Conservation (phyloP, 192 early-diverging fungal genomes). For the Obelidium mucronatum region DNA sequence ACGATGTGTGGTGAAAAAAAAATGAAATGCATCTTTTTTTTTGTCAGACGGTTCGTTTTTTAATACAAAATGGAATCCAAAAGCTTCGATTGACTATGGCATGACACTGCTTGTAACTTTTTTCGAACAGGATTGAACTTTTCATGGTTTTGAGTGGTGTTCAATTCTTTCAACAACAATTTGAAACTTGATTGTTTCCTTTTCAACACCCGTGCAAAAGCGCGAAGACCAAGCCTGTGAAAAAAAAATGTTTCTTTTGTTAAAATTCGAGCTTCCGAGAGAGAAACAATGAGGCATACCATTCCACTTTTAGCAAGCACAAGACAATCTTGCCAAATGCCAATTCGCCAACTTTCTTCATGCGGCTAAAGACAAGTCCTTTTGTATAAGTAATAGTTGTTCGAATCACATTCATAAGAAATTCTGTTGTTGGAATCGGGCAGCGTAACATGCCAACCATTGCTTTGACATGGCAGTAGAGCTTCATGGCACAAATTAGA, state of each 20-base stretch:
- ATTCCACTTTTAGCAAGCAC: slow-evolving; percentile 21
- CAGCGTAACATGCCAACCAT: not conserved
- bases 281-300: slow-evolving; percentile 16
- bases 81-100: slow-evolving; percentile 3
- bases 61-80: slow-evolving; percentile 31
- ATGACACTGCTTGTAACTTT: slow-evolving; percentile 2
- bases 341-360: not conserved
- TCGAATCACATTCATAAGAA: slow-evolving; percentile 41
- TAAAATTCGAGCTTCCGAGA: too few relatives aligned
- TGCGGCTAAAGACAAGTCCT: slow-evolving; percentile 37
- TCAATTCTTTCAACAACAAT: not conserved
- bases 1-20: slow-evolving; percentile 6
- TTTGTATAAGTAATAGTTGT: slow-evolving; percentile 39
- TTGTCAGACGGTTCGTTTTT: slow-evolving; percentile 11
- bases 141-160: not conserved
- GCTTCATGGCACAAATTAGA: slow-evolving; percentile 74
- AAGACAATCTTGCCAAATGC: not conserved
- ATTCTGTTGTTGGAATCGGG: slow-evolving; percentile 18
- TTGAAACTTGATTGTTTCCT: slow-evolving; percentile 25
- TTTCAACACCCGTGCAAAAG: slow-evolving; percentile 15
- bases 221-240: slow-evolving; percentile 26
- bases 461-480: slow-evolving; percentile 36
- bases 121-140: slow-evolving; percentile 2
- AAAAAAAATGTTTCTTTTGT: not conserved
- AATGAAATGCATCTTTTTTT: slow-evolving; percentile 3